Evolutionary conservation across 345 rosid species (phyloP).

Genomic region (Camelina laxa): DNA sequence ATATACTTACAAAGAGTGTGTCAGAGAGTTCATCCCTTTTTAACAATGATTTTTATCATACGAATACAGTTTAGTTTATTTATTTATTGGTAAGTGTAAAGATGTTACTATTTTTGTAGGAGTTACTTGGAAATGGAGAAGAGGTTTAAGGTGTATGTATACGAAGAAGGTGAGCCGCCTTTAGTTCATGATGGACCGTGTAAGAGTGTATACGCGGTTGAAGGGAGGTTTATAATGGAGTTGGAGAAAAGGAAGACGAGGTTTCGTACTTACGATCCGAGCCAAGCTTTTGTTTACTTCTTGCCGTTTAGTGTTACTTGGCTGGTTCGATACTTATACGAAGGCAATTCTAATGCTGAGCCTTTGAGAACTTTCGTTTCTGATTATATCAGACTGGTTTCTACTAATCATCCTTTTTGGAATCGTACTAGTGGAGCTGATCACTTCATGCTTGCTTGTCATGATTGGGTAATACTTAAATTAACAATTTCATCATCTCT

Average conservation of each 20-base stretch:
- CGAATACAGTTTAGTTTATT: no score
- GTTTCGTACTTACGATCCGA: conserved; percentile 63
- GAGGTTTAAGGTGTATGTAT: conserved; percentile 84
- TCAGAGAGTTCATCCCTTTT: no score
- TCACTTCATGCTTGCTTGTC: conserved; percentile 92
- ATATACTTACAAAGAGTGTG: neutral
- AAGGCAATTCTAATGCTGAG: conserved; percentile 41
- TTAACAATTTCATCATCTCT: neutral
- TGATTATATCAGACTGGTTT: conserved; percentile 67
- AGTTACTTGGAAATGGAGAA: conserved; percentile 88
- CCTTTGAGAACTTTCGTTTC: conserved; percentile 64
- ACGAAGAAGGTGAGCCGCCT: conserved; percentile 80
- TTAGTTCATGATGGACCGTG: conserved; percentile 85
- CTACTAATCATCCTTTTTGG: conserved; percentile 78
- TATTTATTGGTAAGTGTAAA: no score
- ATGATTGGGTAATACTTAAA: conserved; percentile 68
- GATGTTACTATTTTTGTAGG: conserved; percentile 46
- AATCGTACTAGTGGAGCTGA: conserved; percentile 77
- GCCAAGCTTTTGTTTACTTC: conserved; percentile 73
- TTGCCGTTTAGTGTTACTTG: conserved; percentile 83
- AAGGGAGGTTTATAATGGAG: conserved; percentile 87
- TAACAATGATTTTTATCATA: no score
- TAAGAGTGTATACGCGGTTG: conserved; percentile 75
- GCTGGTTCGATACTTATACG: conserved; percentile 74
- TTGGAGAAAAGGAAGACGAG: conserved; percentile 58